Evolutionary conservation across 495 filamentous ascomycete species (phyloP).

Genomic region (Aspergillus ellipticus): DNA sequence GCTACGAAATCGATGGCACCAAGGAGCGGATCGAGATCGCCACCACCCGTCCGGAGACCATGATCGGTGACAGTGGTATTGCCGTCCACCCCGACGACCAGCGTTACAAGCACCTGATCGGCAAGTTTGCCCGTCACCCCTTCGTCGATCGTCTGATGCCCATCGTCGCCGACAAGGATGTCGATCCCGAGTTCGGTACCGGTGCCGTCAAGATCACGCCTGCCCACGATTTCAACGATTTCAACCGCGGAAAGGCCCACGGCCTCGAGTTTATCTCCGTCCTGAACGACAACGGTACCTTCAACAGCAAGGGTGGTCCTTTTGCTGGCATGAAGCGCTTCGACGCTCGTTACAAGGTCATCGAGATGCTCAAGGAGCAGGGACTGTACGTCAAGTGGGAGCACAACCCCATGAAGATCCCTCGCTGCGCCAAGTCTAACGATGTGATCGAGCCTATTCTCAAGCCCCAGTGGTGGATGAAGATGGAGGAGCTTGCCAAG

Average conservation of each 20-base stretch:
- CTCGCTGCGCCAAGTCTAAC: slow-evolving; percentile 67
- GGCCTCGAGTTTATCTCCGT: slow-evolving; percentile 51
- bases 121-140: slow-evolving; percentile 67
- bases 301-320: slow-evolving; percentile 59
- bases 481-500: slow-evolving; percentile 56
- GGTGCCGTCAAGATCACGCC: slow-evolving; percentile 79
- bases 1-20: slow-evolving; percentile 62
- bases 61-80: slow-evolving; percentile 74
- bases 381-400: slow-evolving; percentile 75
- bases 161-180: slow-evolving; percentile 67
- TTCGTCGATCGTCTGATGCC: slow-evolving; percentile 64
- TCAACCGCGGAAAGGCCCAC: slow-evolving; percentile 64
- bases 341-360: slow-evolving; percentile 68
- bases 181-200: slow-evolving; percentile 73
- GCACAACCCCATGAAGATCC: slow-evolving; percentile 77
- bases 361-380: slow-evolving; percentile 63
- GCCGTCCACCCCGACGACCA: slow-evolving; percentile 74
- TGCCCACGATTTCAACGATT: slow-evolving; percentile 77
- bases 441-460: slow-evolving; percentile 78
- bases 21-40: slow-evolving; percentile 69
- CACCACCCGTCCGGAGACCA: slow-evolving; percentile 77
- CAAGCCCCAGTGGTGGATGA: slow-evolving; percentile 79
- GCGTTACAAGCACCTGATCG: slow-evolving; percentile 60
- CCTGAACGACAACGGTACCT: slow-evolving; percentile 57
- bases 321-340: slow-evolving; percentile 71